These are phyloP conservation scores for Monosporozyma aerobia DNA, from an alignment of 805 yeast species.

Conservation along the genomic window DNA sequence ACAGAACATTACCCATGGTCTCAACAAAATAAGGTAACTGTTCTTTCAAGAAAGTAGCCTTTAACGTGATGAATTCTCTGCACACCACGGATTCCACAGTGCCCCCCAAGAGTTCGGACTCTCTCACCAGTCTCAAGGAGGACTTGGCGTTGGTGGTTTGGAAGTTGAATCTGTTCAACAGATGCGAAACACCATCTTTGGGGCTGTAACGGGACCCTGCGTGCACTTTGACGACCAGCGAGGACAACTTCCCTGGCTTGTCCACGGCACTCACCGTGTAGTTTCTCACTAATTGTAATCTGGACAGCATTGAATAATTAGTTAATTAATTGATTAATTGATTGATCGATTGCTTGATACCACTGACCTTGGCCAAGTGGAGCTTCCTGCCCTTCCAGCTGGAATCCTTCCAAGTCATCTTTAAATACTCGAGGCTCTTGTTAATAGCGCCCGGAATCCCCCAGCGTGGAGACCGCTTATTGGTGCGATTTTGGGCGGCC, in stretches of 20 bases:
- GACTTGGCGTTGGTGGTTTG: constrained; percentile 75
- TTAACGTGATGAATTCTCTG: constrained; percentile 76
- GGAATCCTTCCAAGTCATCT: too few species aligned
- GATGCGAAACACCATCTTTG: constrained; percentile 76
- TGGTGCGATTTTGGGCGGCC: too few species aligned
- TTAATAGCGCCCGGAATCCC: too few species aligned
- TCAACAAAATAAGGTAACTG: constrained; percentile 88
- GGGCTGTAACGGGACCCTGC: constrained; percentile 74
- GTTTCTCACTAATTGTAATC: not conserved
- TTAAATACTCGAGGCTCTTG: too few species aligned
- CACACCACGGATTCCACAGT: constrained; percentile 55
- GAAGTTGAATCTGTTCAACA: constrained; percentile 75
- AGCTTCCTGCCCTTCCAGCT: too few species aligned
- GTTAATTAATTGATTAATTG: not conserved
- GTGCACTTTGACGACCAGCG: constrained; percentile 69
- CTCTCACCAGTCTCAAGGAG: constrained; percentile 88
- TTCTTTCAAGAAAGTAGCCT: constrained; percentile 75
- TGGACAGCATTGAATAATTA: not conserved
- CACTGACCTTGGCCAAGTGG: too few species aligned
- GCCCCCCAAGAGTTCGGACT: constrained; percentile 90
- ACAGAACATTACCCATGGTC: constrained; percentile 65
- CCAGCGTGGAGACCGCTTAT: too few species aligned
- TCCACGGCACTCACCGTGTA: not conserved
- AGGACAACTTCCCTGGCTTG: constrained; percentile 36
- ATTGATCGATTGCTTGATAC: not conserved